Evolutionary conservation across 805 yeast genomes (phyloP).

Genomic region (Kluyveromyces lactis): DNA sequence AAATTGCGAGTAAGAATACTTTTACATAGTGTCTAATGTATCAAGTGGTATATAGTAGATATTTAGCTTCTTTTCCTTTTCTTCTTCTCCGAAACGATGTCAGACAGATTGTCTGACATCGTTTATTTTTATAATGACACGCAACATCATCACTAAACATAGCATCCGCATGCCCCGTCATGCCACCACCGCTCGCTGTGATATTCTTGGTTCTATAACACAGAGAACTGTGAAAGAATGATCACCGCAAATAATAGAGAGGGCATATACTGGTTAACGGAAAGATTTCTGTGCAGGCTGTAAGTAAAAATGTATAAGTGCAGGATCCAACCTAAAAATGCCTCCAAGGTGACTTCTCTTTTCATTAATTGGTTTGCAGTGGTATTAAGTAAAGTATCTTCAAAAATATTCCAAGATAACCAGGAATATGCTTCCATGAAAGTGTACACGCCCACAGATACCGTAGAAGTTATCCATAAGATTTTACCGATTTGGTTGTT

Average conservation of each 20-base stretch:
- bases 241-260: constrained; percentile 17
- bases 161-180: too few relatives aligned
- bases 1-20: too few relatives aligned
- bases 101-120: too few relatives aligned
- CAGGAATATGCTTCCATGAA: neutral
- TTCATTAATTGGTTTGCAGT: neutral
- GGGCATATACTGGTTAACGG: constrained; percentile 16
- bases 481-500: neutral
- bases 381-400: neutral
- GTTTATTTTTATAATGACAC: too few relatives aligned
- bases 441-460: neutral
- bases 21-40: too few relatives aligned
- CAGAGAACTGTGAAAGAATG: constrained; percentile 7
- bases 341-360: constrained; percentile 13
- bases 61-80: too few relatives aligned
- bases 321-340: constrained; percentile 22
- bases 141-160: too few relatives aligned
- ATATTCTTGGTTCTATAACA: too few relatives aligned
- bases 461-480: neutral
- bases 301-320: constrained; percentile 19
- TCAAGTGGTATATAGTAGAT: too few relatives aligned
- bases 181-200: too few relatives aligned
- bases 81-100: too few relatives aligned
- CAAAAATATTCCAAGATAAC: neutral
- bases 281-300: constrained; percentile 14